phyloP scores from a whole-genome alignment of 2,329 filamentous ascomycete genomes.

The Ceratocystis huliohia region DNA sequence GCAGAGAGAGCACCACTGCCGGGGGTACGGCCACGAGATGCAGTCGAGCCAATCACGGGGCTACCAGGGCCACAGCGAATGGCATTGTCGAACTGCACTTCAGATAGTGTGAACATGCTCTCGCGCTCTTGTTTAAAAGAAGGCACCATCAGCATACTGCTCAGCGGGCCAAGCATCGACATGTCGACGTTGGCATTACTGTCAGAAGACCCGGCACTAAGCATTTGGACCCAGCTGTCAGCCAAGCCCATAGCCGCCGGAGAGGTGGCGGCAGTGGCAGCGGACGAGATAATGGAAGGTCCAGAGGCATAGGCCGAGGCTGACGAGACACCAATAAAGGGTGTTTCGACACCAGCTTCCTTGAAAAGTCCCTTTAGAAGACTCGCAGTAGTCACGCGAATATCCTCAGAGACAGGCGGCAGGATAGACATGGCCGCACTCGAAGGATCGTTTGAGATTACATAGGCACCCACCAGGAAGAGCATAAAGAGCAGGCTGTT shows the following conservation, averaged over 20 bases:
- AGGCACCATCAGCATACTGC: slow-evolving; percentile 57
- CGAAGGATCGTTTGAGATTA: slow-evolving; percentile 70
- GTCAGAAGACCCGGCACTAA: not conserved
- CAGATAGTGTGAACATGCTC: slow-evolving; percentile 74
- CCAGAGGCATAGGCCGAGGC: slow-evolving; percentile 11
- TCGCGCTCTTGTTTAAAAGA: slow-evolving; percentile 77
- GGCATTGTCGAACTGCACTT: slow-evolving; percentile 63
- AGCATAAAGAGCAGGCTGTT: slow-evolving; percentile 85
- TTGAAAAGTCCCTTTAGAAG: slow-evolving; percentile 72
- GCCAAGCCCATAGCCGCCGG: slow-evolving; percentile 24
- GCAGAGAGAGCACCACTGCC: not conserved
- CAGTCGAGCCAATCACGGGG: slow-evolving; percentile 42
- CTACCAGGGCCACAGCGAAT: slow-evolving; percentile 46
- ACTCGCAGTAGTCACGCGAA: slow-evolving; percentile 63
- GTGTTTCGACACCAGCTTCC: slow-evolving; percentile 51
- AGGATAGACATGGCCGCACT: slow-evolving; percentile 45
- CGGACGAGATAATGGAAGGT: not conserved
- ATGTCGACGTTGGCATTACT: slow-evolving; percentile 34
- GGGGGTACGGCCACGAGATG: slow-evolving; percentile 21
- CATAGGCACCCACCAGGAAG: slow-evolving; percentile 89
- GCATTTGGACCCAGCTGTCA: slow-evolving; percentile 25
- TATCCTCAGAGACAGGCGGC: slow-evolving; percentile 66
- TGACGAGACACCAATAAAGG: slow-evolving; percentile 6
- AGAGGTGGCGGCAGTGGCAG: slow-evolving; percentile 6
- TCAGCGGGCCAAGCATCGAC: slow-evolving; percentile 52